Evolutionary conservation across 73 alveolate genomes (phyloP), one percentile per base, ranked within the genome.

Genomic region (Paramecium sexaurelia): DNA sequence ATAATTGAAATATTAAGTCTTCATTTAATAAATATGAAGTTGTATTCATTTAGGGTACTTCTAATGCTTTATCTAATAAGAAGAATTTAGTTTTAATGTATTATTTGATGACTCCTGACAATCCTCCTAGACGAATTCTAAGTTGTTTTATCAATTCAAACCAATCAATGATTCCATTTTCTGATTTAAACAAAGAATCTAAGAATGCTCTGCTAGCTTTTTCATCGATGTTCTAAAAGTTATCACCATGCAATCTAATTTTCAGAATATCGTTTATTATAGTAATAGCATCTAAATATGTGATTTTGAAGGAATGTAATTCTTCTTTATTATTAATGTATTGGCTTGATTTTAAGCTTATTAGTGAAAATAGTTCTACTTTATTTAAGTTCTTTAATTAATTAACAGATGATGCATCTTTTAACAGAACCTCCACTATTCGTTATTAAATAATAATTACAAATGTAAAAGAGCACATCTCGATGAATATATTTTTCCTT

Each of bases 351-450:
- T 78, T 78, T 26, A 78, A 20, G 17, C 61, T 29, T 13, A 78
- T 45, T 17, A 78, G 43, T 22, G 90, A 29, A n/a, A 78, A 22
- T 22, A 78, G 90, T 78, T 78, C 90, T 19, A 78, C 10, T 11
- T 78, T 78, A 24, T 37, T 39, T 7, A 78, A 43, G 55, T 33
- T 39, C 22, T 78, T 78, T 24, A 78, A 20, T 78, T 78, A 9
- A 11, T 78, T 41, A 3, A 40, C 73, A 40, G 75, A 29, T 24
- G 61, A 40, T 3, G 55, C 40, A 45, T 78, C 90, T 29, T 78
- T 78, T 26, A 78, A 2, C 6, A 78, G 55, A 24, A 78, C 90
- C 90, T 78, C 90, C 68, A 78, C 90, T 78, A 78, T 78, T 29
- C 90, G 90, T 78, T 78, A 40, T 78, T 78, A 10, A 78, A 20